Evolutionary conservation across 2,329 filamentous ascomycete species (phyloP), one percentile per base, ranked within the genome.

Genomic region (Cryphonectria radicalis): DNA sequence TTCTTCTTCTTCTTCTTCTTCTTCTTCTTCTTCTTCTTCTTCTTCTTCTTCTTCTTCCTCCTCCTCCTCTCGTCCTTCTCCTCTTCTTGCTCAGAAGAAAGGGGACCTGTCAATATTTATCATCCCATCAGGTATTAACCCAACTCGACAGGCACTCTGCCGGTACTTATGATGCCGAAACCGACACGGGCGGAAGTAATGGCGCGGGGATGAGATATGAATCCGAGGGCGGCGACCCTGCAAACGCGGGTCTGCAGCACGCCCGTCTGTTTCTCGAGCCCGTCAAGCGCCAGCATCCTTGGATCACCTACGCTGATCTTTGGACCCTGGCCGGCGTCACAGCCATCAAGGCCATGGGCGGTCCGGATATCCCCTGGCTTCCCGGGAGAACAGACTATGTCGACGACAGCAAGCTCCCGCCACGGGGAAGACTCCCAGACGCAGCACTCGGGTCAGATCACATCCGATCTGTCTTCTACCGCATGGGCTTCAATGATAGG

Each of bases 401-500:
- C n/a, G 87, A 90, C 76, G 88, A 90, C 76, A 84, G 80, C 74
- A 88, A 87, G 77, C 78, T 90, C 13, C 87, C 88, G 1, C 88
- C 89, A 0, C 83, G 87, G 0, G 89, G 89, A 0, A 70, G 80
- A 3, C 88, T 94, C 28, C 92, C 95, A 74, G 94, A 99, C 80
- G 95, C 88, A 69, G 82, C 89, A 76, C 90, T 98, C 87, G 92
- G 89, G 72, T 85, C 90, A 73, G 89, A 90, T 79, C 95, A 98
- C 84, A 88, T 98, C 77, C 92, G 96, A 78, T 89, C 90, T 83
- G 95, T 98, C 85, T 99, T 98, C 84, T 89, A 91, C 82, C 94
- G 95, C 80, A 98, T 98, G 95, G 95, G 95, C 75, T 98, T 98
- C 88, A 92, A 96, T 82, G 95, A 99, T 84, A 93, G 92, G 78